Base-by-base conservation (phyloP, 352 stramenopile species). In the Pythium rishiriense region DNA sequence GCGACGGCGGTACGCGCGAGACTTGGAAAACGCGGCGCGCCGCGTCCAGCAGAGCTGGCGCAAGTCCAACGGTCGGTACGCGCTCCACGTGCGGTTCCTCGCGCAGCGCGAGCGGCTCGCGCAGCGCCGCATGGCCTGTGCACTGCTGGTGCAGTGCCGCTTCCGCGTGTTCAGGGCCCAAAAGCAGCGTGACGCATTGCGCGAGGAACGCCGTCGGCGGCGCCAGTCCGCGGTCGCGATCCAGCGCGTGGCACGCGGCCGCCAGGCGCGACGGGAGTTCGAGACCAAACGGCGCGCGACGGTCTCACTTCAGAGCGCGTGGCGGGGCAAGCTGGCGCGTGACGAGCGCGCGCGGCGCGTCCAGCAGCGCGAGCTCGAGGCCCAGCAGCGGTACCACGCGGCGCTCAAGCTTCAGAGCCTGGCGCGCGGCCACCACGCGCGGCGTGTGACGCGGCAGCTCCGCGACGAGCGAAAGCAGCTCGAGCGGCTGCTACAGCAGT, bases 31-130 rank as follows among this genome's bases (percentile, higher is more conserved):
- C 17, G 79, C 79, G 1, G 76, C 64, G 14, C 64, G 74, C 0
- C 77, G 64, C 10, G 58, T 89, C 4, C 78, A 91, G 57, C 68
- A 60, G 0, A 81, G 74, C 56, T 89, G 80, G 75, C 75, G 79
- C 15, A 67, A 70, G n/a, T 71, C 74, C 45, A 70, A 74, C 45
- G 73, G 71, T 0, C 56, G 66, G 10, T 82, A 82, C 33, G 79
- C 65, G 15, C 63, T 90, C 0, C 76, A 79, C 43, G 45, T 86
- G 14, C 81, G 81, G 0, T 88, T 90, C 43, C 58, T 70, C 0
- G 79, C 73, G 3, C 74, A 86, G 49, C 70, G 73, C 1, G 70
- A 83, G 2, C 57, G 73, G 41, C 66, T 85, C 11, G 64, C 63
- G 0, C 69, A 72, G 5, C 68, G 59, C 9, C 58, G 68, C 15